These are phyloP conservation scores for Calonectria fujianensis DNA, from an alignment of 2,329 filamentous ascomycete genomes.

Conservation along the genomic window DNA sequence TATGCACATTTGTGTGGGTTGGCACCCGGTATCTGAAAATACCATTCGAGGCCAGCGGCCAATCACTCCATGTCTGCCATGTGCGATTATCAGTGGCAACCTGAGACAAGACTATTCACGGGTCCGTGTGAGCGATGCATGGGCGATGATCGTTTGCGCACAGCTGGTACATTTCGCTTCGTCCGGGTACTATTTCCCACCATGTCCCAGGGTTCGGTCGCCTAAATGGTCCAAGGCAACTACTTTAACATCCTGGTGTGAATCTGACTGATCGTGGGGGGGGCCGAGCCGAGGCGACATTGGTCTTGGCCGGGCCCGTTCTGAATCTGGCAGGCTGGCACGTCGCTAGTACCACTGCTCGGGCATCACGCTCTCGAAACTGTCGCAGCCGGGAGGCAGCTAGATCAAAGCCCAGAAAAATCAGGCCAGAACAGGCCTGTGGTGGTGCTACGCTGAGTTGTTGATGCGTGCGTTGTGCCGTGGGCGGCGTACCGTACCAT, in stretches of 20 bases:
- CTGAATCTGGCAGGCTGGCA: constrained; percentile 8
- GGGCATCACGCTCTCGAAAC: not conserved
- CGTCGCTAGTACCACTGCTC: not conserved
- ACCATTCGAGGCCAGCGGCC: not conserved
- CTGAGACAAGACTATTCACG: constrained; percentile 4
- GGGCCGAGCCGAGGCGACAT: constrained; percentile 20
- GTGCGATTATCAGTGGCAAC: constrained; percentile 7
- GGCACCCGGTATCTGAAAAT: not conserved
- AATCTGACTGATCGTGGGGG: constrained; percentile 30
- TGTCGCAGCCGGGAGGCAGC: not conserved
- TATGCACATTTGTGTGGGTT: constrained; percentile 24
- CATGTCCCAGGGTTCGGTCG: constrained; percentile 17
- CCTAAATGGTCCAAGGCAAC: constrained; percentile 17
- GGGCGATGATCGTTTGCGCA: constrained; percentile 13
- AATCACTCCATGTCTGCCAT: constrained; percentile 7
- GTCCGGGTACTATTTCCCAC: constrained; percentile 10
- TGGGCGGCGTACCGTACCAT: constrained; percentile 30
- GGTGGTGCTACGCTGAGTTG: constrained; percentile 23
- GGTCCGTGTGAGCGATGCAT: constrained; percentile 12
- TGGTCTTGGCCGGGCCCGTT: constrained; percentile 10
- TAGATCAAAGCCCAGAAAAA: not conserved
- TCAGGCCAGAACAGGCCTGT: constrained; percentile 21
- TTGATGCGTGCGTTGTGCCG: constrained; percentile 36
- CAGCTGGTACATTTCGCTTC: constrained; percentile 15
- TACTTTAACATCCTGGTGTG: constrained; percentile 15